Conservation (phyloP, 257 asterid genomes). For the Fraxinus americana region DNA sequence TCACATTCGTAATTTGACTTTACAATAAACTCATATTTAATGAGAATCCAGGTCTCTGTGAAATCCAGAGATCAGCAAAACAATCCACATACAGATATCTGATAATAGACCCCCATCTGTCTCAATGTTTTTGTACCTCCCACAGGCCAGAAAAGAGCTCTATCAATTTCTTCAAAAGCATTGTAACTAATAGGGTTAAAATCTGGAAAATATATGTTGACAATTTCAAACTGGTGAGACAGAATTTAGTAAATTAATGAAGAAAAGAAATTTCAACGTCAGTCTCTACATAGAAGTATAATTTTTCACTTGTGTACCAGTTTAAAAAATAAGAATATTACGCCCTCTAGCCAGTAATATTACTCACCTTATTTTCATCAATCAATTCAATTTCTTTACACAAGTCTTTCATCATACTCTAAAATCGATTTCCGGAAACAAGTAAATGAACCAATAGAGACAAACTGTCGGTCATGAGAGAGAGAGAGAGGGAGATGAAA, state of each 20-base stretch:
- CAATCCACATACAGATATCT: neutral
- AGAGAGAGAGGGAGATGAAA: neutral
- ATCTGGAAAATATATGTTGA: neutral
- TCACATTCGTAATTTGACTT: neutral
- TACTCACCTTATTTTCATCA: neutral
- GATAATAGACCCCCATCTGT: neutral
- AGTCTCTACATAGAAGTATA: neutral
- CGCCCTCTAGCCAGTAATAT: neutral
- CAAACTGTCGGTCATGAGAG: neutral
- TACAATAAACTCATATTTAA: neutral
- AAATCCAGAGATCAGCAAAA: neutral
- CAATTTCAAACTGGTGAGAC: neutral
- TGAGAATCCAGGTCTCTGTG: neutral
- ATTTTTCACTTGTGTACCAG: neutral
- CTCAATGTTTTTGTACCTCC: neutral
- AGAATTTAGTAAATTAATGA: neutral
- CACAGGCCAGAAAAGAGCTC: neutral
- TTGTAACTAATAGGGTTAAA: neutral
- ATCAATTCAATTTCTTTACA: constrained; percentile 1
- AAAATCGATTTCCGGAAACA: neutral
- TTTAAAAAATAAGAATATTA: neutral
- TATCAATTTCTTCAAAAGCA: neutral
- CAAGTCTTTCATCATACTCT: neutral
- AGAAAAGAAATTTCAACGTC: neutral
- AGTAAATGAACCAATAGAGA: neutral